Evolutionary conservation across 1,139 yeast genomes (phyloP), one percentile per base, ranked within the genome.

Genomic region (Yamadazyma diddensiae): DNA sequence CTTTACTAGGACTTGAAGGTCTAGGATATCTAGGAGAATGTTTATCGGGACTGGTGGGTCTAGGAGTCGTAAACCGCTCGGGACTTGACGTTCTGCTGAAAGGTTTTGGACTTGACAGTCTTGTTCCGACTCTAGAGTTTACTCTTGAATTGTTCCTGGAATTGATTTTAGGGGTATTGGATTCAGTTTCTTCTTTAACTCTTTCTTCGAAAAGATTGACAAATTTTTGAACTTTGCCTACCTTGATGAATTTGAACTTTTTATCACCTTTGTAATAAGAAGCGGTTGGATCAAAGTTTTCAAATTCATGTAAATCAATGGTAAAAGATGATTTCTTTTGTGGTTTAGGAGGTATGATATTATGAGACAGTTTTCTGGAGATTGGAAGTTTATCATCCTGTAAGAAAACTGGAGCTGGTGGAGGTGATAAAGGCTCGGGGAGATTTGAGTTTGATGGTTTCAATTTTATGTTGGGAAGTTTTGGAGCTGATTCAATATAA

Each of bases 201-300:
- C 62, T 53, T 35, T 69, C 73, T 46, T 69, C 75, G 42, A 69
- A 69, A 43, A 68, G 53, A 45, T 58, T 55, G 15, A 69, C 75
- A 45, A 65, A 68, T 47, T 68, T 68, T 41, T 69, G 74, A 14
- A 69, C 75, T 42, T 69, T 69, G 2, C 75, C 75, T 11, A 69
- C 70, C 45, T 66, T 68, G 37, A 69, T 69, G 40, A 62, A 68
- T 43, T 65, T 66, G 52, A 67, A 69, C 44, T 68, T 68, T 42
- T 64, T 66, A 45, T 68, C 65, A 27, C 61, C 58, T 45, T 65
- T 66, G 33, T 69, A 66, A 41, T 57, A 68, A 3, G 59, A 50
- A 7, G 74, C 74, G 17, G 54, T 42, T 2, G 58, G 46, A 26
- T 52, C 48, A 31, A 55, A 52, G 28, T 53, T 37, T 9, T 42